These are phyloP conservation scores for Colletotrichum sp. DNA, from an alignment of 2,329 filamentous ascomycete species.

Conservation along the genomic window DNA sequence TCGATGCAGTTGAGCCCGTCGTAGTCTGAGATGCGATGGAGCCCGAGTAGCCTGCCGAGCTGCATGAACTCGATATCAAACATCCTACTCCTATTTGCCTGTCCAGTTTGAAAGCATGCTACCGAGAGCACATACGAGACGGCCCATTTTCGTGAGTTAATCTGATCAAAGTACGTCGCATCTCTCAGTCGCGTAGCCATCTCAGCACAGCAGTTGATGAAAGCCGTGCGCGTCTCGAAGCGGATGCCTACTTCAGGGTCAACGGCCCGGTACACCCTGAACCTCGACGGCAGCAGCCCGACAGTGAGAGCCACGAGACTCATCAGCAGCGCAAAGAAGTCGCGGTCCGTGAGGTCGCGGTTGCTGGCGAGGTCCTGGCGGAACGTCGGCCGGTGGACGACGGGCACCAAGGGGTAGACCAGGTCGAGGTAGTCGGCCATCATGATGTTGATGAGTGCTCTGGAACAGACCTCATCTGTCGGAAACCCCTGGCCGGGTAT, in stretches of 20 bases:
- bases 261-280: conserved; percentile 27
- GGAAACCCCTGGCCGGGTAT: conserved; percentile 3
- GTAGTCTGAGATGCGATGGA: conserved; percentile 36
- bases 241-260: conserved; percentile 22
- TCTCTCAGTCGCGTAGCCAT: conserved; percentile 26
- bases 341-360: conserved; percentile 26
- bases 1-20: conserved; percentile 35
- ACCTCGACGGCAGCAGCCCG: conserved; percentile 29
- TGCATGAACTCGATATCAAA: conserved; percentile 39
- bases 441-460: conserved; percentile 24
- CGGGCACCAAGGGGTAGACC: conserved; percentile 29
- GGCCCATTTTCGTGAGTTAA: conserved; percentile 39
- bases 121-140: conserved; percentile 35
- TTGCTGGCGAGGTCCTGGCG: conserved; percentile 24
- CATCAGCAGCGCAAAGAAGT: conserved; percentile 29
- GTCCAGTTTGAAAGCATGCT: conserved; percentile 37
- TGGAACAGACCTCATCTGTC: conserved; percentile 30
- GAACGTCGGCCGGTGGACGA: conserved; percentile 29
- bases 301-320: conserved; percentile 28
- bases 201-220: conserved; percentile 30
- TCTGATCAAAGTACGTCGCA: conserved; percentile 28
- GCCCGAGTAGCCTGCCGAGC: conserved; percentile 33
- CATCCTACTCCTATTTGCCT: conserved; percentile 39
- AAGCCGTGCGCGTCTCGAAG: conserved; percentile 27
- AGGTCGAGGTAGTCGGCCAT: conserved; percentile 30